Conservation (phyloP, 139 green algal genomes). For the Micromonas pusilla region DNA sequence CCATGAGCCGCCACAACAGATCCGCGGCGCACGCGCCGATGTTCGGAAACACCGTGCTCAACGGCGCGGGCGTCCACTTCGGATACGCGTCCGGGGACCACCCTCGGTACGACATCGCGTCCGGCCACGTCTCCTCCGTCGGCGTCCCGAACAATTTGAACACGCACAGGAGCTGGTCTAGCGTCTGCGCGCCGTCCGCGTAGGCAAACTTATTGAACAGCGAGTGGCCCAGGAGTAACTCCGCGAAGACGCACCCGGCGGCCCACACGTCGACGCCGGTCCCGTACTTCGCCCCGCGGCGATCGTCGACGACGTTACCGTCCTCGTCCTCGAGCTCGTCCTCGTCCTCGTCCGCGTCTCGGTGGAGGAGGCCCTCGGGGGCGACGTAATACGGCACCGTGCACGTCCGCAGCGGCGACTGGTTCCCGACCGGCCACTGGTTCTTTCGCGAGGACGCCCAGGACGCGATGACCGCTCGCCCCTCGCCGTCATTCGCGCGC, state of each 20-base stretch:
- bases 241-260: slow-evolving; percentile 95
- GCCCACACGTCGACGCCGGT: slow-evolving; percentile 94
- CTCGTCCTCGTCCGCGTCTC: background rate
- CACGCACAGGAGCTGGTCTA: background rate
- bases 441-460: background rate
- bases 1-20: background rate
- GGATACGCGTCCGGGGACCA: background rate
- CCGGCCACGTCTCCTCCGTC: background rate
- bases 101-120: background rate
- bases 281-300: slow-evolving; percentile 56
- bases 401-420: background rate
- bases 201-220: slow-evolving; percentile 44
- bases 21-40: background rate
- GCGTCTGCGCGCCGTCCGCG: background rate
- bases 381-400: background rate
- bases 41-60: background rate
- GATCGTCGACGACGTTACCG: background rate
- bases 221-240: slow-evolving; percentile 70
- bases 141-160: background rate
- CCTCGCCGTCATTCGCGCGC: background rate
- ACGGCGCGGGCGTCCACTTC: background rate
- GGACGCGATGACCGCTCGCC: background rate
- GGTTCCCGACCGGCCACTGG: background rate
- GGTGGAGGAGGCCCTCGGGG: background rate
- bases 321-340: background rate